Evolutionary conservation across 441 rosid species (phyloP).

Genomic region (Jatropha podagrica): DNA sequence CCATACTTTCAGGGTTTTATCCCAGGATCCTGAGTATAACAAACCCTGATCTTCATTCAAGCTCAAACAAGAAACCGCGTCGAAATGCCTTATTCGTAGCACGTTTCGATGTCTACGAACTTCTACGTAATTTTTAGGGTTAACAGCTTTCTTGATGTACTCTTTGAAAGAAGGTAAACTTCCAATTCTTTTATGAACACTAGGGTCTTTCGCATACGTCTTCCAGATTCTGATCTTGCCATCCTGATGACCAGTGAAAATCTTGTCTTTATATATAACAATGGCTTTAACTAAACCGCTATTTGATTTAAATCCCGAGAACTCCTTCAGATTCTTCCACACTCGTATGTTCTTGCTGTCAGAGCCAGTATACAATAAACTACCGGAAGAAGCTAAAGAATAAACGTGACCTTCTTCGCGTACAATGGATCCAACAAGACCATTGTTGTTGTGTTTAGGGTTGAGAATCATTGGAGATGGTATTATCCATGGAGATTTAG

Average conservation of each 20-base stretch:
- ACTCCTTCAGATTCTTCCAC: constrained; percentile 77
- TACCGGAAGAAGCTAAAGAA: constrained; percentile 71
- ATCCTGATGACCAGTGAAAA: constrained; percentile 89
- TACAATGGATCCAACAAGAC: constrained; percentile 69
- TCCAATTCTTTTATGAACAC: constrained; percentile 53
- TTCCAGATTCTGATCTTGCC: constrained; percentile 92
- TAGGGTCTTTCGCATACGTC: constrained; percentile 41
- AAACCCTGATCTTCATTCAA: constrained; percentile 59
- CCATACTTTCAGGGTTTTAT: constrained; percentile 87
- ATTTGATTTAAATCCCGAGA: constrained; percentile 74
- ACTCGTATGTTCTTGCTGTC: constrained; percentile 89
- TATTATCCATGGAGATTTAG: constrained; percentile 67
- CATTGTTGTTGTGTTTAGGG: constrained; percentile 26
- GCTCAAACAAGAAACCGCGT: constrained; percentile 77
- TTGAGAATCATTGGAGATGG: constrained; percentile 30
- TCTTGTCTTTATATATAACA: constrained; percentile 60
- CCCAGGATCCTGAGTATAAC: constrained; percentile 91
- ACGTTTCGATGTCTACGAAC: constrained; percentile 48
- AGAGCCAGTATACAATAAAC: constrained; percentile 74
- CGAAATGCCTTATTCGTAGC: constrained; percentile 61
- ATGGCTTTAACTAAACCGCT: constrained; percentile 89
- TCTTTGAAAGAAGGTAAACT: constrained; percentile 69
- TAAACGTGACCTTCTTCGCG: constrained; percentile 94
- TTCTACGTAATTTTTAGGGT: constrained; percentile 64
- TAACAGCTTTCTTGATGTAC: constrained; percentile 52